A percentile compares a stretch with the other conserved stretches of the same genome.
phyloP scores from a whole-genome alignment of 1,139 yeast species.

The Candida anutae region DNA sequence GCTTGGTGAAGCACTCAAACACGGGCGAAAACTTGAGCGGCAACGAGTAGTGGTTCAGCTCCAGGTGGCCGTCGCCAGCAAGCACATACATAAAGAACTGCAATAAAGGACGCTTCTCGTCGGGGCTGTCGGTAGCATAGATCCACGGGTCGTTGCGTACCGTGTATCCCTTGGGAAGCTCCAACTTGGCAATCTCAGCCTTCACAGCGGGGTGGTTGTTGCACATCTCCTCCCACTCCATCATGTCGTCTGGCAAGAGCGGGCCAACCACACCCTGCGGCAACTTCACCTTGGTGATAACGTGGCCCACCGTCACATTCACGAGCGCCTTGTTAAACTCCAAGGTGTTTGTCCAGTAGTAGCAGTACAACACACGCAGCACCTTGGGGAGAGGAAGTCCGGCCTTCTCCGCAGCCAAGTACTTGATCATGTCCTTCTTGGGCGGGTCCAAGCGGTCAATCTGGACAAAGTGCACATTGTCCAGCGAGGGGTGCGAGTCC shows the following conservation, averaged over 20 bases:
- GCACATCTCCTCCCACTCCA: slow-evolving; percentile 45
- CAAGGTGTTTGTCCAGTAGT: slow-evolving; percentile 53
- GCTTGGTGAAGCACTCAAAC: slow-evolving; percentile 56
- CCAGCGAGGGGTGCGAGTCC: slow-evolving; percentile 43
- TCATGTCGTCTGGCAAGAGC: slow-evolving; percentile 61
- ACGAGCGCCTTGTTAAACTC: slow-evolving; percentile 68
- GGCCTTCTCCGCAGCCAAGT: slow-evolving; percentile 60
- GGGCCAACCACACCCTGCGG: slow-evolving; percentile 71
- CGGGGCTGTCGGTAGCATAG: slow-evolving; percentile 69
- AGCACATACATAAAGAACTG: slow-evolving; percentile 77
- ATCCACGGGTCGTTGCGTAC: slow-evolving; percentile 83
- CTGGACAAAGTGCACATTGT: slow-evolving; percentile 60
- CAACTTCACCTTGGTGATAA: slow-evolving; percentile 49
- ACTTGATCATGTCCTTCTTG: slow-evolving; percentile 62
- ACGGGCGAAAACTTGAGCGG: slow-evolving; percentile 82
- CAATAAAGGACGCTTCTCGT: slow-evolving; percentile 53
- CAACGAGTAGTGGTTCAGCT: slow-evolving; percentile 77
- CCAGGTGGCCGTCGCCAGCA: slow-evolving; percentile 60
- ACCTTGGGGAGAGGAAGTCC: slow-evolving; percentile 51
- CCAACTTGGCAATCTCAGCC: slow-evolving; percentile 59
- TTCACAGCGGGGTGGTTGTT: slow-evolving; percentile 48
- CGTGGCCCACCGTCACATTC: slow-evolving; percentile 56
- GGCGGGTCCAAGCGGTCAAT: slow-evolving; percentile 78
- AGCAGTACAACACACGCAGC: slow-evolving; percentile 59
- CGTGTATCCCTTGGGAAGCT: slow-evolving; percentile 45